These are phyloP conservation scores for Penicillium sp. DNA, from an alignment of 2,329 filamentous ascomycete species.

Conservation along the genomic window DNA sequence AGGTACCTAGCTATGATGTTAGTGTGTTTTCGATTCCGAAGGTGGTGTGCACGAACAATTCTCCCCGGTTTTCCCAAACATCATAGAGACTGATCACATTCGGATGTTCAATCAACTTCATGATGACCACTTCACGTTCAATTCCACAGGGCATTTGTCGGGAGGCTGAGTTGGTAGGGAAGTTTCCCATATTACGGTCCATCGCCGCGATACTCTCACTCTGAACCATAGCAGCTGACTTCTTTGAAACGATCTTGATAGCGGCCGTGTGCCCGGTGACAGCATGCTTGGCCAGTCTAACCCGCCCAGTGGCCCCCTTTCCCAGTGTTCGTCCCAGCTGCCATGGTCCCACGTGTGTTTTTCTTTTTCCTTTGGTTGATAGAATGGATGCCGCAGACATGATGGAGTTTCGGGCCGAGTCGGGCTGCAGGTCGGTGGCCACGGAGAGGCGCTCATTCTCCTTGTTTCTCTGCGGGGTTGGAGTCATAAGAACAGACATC, in stretches of 20 bases:
- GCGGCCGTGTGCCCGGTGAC: constrained; percentile 73
- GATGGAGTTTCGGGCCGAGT: constrained; percentile 45
- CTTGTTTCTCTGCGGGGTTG: constrained; percentile 23
- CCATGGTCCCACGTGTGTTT: constrained; percentile 86
- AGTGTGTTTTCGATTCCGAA: constrained; percentile 8
- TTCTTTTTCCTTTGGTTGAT: constrained; percentile 48
- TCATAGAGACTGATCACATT: constrained; percentile 92
- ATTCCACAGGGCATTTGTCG: constrained; percentile 75
- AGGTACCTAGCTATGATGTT: constrained; percentile 59
- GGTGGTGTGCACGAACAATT: constrained; percentile 60
- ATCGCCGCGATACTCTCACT: constrained; percentile 78
- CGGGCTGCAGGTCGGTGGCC: constrained; percentile 40
- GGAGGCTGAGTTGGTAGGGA: constrained; percentile 48
- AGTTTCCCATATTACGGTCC: constrained; percentile 58
- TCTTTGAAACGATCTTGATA: constrained; percentile 89
- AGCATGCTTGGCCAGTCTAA: constrained; percentile 73
- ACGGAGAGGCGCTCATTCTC: constrained; percentile 49
- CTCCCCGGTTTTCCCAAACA: constrained; percentile 93
- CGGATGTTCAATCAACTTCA: constrained; percentile 90
- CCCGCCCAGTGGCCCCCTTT: constrained; percentile 78
- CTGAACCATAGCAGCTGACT: constrained; percentile 67
- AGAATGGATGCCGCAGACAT: constrained; percentile 50
- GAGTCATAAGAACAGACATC: constrained; percentile 23
- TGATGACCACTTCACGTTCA: constrained; percentile 89
- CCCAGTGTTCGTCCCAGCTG: constrained; percentile 81